Conservation (phyloP, 768 basidiomycete species). For the Boletus sp. region DNA sequence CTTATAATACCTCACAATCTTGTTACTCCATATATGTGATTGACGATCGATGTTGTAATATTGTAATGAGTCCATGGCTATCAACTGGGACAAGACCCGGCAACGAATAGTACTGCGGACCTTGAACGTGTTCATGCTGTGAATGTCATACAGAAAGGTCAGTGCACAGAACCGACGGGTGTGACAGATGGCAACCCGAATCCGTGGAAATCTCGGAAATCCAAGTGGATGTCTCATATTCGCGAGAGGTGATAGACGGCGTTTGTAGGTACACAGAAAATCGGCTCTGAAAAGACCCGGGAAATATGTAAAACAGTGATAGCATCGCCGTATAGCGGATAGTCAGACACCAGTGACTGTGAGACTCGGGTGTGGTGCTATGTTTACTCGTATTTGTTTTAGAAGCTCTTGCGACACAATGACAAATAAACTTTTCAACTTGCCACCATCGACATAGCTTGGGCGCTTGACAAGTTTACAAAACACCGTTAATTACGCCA, state of each 20-base stretch:
- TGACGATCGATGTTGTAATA: conserved; percentile 18
- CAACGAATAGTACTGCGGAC: background rate
- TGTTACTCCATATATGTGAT: conserved; percentile 6
- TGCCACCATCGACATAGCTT: background rate
- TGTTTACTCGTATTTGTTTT: conserved; percentile 28
- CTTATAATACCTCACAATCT: conserved; percentile 15
- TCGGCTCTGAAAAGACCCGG: background rate
- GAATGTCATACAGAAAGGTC: background rate
- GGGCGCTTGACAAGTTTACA: background rate
- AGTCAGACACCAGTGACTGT: too few species aligned
- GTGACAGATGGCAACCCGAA: background rate
- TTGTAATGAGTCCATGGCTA: background rate
- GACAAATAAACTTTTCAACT: conserved; percentile 26
- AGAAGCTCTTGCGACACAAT: conserved; percentile 25
- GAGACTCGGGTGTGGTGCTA: too few species aligned
- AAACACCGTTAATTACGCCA: conserved; percentile 22
- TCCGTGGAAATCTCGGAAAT: conserved; percentile 15
- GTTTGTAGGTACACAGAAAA: background rate
- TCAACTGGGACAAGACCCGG: background rate
- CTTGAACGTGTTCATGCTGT: conserved; percentile 3
- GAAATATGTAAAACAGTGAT: background rate
- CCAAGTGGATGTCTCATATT: conserved; percentile 11
- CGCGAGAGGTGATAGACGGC: background rate
- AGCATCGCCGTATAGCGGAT: too few species aligned
- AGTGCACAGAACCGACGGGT: background rate